These are phyloP conservation scores for Fusarium albosuccineum DNA, from an alignment of 2,329 filamentous ascomycete species.

Conservation along the genomic window DNA sequence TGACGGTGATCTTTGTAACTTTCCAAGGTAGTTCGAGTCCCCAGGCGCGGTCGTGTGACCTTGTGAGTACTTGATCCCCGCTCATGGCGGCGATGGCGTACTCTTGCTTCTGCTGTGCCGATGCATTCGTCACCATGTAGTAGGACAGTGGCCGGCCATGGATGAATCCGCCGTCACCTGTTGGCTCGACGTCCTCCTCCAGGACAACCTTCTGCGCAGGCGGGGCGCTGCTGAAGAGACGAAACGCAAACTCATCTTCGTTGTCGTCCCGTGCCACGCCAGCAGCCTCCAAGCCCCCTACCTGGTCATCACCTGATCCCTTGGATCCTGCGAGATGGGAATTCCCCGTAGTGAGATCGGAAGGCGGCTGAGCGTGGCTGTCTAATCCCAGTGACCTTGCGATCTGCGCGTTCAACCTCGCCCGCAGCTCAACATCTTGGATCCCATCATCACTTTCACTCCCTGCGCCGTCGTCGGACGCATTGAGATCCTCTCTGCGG, in stretches of 20 bases:
- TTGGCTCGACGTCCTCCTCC: conserved; percentile 55
- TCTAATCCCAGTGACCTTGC: conserved; percentile 60
- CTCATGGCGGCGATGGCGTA: conserved; percentile 64
- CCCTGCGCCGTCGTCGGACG: conserved; percentile 47
- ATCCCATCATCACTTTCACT: conserved; percentile 49
- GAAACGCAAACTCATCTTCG: conserved; percentile 65
- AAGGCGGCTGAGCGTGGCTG: conserved; percentile 13
- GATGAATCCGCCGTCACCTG: conserved; percentile 54
- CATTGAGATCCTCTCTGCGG: conserved; percentile 66
- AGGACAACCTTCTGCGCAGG: conserved; percentile 65
- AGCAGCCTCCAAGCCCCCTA: conserved; percentile 10
- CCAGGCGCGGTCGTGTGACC: conserved; percentile 63
- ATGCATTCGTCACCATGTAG: conserved; percentile 61
- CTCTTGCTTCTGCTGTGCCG: conserved; percentile 52
- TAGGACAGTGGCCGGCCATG: conserved; percentile 58
- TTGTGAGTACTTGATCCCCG: conserved; percentile 63
- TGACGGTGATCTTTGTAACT: conserved; percentile 60
- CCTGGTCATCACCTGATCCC: conserved; percentile 22
- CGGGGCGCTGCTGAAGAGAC: conserved; percentile 65
- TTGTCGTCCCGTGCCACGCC: conserved; percentile 38
- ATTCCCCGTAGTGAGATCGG: not conserved
- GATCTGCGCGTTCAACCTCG: conserved; percentile 62
- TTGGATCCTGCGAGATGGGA: conserved; percentile 14
- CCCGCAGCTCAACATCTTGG: conserved; percentile 56
- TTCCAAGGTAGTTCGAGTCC: conserved; percentile 73